phyloP scores from a whole-genome alignment of 352 stramenopile species.

The Phytophthora idaei region DNA sequence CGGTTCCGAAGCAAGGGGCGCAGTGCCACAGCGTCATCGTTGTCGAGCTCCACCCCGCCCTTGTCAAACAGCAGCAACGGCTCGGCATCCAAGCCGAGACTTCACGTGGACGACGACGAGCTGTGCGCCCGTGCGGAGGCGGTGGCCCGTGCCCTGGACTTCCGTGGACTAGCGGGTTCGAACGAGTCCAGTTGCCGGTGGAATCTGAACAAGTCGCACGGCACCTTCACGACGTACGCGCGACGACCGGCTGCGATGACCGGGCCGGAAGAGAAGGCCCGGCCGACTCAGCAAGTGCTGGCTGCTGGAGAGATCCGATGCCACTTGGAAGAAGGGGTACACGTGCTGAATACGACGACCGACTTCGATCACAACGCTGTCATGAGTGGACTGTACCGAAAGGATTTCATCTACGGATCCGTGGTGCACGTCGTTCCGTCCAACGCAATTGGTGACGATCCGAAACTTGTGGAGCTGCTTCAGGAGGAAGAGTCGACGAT shows the following conservation, averaged over 20 bases:
- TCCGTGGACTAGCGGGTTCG: constrained; percentile 22
- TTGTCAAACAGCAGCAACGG: constrained; percentile 14
- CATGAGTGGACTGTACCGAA: constrained; percentile 36
- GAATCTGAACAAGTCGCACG: constrained; percentile 28
- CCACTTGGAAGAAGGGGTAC: constrained; percentile 35
- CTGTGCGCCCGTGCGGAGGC: constrained; percentile 32
- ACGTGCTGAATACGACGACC: constrained; percentile 24
- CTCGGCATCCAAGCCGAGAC: constrained; percentile 21
- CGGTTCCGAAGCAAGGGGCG: constrained; percentile 25
- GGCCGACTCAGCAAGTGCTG: constrained; percentile 27
- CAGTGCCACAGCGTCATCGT: constrained; percentile 13
- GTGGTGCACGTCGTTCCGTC: constrained; percentile 36
- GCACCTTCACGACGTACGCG: constrained; percentile 30
- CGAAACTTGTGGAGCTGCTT: constrained; percentile 18
- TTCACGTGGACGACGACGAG: constrained; percentile 40
- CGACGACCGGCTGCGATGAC: constrained; percentile 3
- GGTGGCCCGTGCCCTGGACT: constrained; percentile 28
- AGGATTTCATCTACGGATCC: constrained; percentile 44
- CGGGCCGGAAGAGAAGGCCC: neutral
- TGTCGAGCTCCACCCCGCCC: constrained; percentile 14
- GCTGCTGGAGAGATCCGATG: constrained; percentile 33
- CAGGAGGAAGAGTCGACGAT: constrained; percentile 20
- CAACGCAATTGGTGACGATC: constrained; percentile 1
- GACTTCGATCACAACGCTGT: constrained; percentile 37
- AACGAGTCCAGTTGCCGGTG: constrained; percentile 18